phyloP scores from a whole-genome alignment of 352 stramenopile species.

The Phytophthora capsici region DNA sequence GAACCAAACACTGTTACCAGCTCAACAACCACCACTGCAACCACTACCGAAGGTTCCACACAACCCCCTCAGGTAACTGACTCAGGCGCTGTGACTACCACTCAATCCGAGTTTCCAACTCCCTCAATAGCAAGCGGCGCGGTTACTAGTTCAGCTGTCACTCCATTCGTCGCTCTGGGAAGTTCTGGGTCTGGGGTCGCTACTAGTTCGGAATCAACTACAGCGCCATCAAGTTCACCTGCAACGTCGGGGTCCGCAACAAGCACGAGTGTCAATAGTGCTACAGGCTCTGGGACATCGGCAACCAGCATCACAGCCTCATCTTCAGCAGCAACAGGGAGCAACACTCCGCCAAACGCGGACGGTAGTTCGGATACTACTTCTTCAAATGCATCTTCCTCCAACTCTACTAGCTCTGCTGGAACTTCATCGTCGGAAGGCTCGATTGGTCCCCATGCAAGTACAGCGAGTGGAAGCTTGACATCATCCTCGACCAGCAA shows the following conservation, averaged over 20 bases:
- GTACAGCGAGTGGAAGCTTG: not conserved
- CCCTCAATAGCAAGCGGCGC: not conserved
- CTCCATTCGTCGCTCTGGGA: not conserved
- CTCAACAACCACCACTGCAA: not conserved
- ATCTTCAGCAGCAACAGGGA: not conserved
- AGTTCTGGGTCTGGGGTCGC: not conserved
- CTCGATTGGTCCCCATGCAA: not conserved
- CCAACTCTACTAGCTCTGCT: slow-evolving; percentile 1
- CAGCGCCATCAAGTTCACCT: not conserved
- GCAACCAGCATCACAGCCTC: not conserved
- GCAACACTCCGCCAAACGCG: not conserved
- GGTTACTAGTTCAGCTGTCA: not conserved
- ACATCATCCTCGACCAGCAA: slow-evolving; percentile 1
- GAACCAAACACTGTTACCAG: slow-evolving; percentile 1
- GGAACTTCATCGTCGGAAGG: slow-evolving; percentile 14
- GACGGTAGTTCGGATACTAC: not conserved
- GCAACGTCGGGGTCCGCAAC: not conserved
- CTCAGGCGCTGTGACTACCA: not conserved
- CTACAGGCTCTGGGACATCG: not conserved
- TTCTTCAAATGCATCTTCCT: slow-evolving; percentile 4
- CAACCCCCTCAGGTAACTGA: not conserved
- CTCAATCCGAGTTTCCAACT: not conserved
- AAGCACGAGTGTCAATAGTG: not conserved
- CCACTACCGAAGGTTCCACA: not conserved
- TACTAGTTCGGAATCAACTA: slow-evolving; percentile 1